Evolutionary conservation across 2,329 filamentous ascomycete genomes (phyloP), one percentile per base, ranked within the genome.

Genomic region (Chaetoscypha palmicola): DNA sequence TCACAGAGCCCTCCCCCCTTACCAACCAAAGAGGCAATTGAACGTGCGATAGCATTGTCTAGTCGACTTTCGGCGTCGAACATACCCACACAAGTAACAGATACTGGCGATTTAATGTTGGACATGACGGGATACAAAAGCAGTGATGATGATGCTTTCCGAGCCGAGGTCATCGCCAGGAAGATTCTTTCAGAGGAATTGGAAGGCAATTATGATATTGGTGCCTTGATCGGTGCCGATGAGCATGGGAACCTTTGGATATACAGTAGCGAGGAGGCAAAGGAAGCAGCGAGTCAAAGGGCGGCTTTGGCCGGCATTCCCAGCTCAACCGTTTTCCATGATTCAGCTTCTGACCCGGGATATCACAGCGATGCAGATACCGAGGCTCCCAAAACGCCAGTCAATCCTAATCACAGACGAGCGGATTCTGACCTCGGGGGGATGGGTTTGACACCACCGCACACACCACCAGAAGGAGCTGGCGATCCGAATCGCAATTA

Each of bases 211-310:
- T 96, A 96, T 63, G 92, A 98, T 61, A 94, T 98, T 56, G 92
- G 92, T 4, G 84, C 91, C 2, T 73, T 98, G 22, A 95, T 98
- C 56, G 92, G 90, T 10, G 91, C 92, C 34, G 92, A 98, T 60
- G 89, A 94, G 59, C 81, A 92, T 47, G 92, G 92, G 5, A 98
- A 98, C 58, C 73, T 98, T n/a, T 97, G 92, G 91, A 97, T 98
- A 54, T 98, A 98, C 68, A 92, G 89, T 66, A 97, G 90, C 57
- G 90, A 97, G 64, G 90, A 95, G 60, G 89, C 92, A 19, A 97
- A 96, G 61, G 84, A 92, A 57, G 84, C 86, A 5, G 91, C 91
- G 23, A 83, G 83, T 68, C 81, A 83, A 28, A 72, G 73, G 56
- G 70, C 73, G 2, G 66, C 68, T 1, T 61, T 80, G 47, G 69